These are phyloP conservation scores for Miscanthus sacchariflorus DNA, from an alignment of 202 grass and related monocot species.

Conservation along the genomic window DNA sequence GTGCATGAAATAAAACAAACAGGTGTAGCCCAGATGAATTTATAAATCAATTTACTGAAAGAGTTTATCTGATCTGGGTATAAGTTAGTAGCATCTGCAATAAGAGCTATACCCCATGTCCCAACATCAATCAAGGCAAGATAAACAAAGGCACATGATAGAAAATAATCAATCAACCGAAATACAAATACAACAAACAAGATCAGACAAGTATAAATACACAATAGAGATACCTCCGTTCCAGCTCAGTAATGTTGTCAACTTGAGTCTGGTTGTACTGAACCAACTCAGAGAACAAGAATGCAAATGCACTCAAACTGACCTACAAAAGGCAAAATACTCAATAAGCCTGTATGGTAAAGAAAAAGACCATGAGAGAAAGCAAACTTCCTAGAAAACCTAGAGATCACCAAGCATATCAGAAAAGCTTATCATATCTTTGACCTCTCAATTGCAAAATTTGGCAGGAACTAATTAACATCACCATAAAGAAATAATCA, in stretches of 20 bases:
- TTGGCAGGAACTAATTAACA: not conserved
- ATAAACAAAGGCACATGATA: constrained; percentile 25
- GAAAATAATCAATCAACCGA: constrained; percentile 12
- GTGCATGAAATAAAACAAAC: constrained; percentile 38
- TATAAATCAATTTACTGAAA: not conserved
- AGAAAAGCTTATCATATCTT: constrained; percentile 7
- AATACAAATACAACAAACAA: constrained; percentile 14
- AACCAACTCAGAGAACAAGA: constrained; percentile 97
- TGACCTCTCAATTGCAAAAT: constrained; percentile 12
- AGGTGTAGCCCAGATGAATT: constrained; percentile 5
- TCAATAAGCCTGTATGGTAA: constrained; percentile 27
- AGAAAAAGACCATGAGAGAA: not conserved
- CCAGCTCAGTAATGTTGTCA: constrained; percentile 96
- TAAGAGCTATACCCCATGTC: constrained; percentile 31
- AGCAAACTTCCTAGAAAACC: constrained; percentile 5
- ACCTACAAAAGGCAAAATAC: constrained; percentile 64
- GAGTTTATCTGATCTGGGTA: constrained; percentile 15
- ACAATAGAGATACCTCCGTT: constrained; percentile 72
- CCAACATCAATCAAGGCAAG: constrained; percentile 9
- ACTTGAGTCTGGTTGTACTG: constrained; percentile 99
- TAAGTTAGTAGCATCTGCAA: constrained; percentile 17
- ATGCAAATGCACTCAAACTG: constrained; percentile 96
- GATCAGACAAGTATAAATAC: not conserved
- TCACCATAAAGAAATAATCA: not conserved
- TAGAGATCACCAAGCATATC: constrained; percentile 8